phyloP scores from a whole-genome alignment of 805 yeast genomes.

The Candida bentonensis region DNA sequence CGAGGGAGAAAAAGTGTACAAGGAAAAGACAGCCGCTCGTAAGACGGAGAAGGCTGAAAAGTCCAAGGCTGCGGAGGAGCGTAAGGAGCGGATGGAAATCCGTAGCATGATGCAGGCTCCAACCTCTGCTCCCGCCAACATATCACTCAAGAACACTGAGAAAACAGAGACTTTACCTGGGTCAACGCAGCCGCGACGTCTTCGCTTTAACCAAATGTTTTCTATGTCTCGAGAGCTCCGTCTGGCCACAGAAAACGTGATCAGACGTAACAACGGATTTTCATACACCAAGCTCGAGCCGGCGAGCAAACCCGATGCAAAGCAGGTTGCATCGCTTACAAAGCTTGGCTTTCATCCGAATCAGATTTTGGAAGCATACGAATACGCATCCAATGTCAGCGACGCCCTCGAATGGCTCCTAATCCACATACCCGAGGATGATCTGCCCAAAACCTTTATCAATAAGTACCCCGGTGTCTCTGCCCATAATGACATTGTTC shows the following conservation, averaged over 20 bases:
- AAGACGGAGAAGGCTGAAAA: constrained; percentile 26
- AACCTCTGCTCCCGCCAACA: not conserved
- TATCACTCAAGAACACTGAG: not conserved
- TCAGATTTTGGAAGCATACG: constrained; percentile 61
- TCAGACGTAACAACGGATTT: constrained; percentile 28
- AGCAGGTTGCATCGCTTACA: constrained; percentile 20
- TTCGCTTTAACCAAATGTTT: constrained; percentile 1
- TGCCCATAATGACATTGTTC: constrained; percentile 30
- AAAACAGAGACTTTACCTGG: not conserved
- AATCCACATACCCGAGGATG: constrained; percentile 89
- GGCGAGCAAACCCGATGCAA: constrained; percentile 11
- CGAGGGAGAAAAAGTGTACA: constrained; percentile 44
- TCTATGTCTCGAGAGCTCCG: constrained; percentile 53
- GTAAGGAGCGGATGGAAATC: constrained; percentile 6
- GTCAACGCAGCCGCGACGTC: constrained; percentile 2
- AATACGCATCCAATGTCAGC: constrained; percentile 33
- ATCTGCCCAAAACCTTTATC: constrained; percentile 43
- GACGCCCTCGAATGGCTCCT: constrained; percentile 63
- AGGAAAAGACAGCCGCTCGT: constrained; percentile 15
- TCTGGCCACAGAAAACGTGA: constrained; percentile 43
- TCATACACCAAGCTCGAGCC: constrained; percentile 24
- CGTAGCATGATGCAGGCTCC: constrained; percentile 6
- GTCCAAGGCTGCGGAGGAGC: constrained; percentile 3
- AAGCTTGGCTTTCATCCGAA: constrained; percentile 51
- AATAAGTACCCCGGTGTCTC: constrained; percentile 19